Conservation (phyloP, 768 basidiomycete genomes). For the Amylocystis lapponica region DNA sequence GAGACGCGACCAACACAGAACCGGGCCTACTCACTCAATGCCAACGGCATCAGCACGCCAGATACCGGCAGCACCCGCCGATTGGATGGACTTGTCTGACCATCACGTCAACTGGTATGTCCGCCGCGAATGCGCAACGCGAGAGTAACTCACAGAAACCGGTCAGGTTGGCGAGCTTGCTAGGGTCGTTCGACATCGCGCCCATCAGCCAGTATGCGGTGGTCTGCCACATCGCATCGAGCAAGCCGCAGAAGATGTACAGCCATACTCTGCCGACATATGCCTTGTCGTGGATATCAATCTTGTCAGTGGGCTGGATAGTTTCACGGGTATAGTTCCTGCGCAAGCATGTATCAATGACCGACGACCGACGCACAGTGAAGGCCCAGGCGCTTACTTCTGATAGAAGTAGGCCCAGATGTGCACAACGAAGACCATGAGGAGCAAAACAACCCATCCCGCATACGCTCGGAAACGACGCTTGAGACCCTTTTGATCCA, state of each 20-base stretch:
- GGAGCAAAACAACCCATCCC: constrained; percentile 58
- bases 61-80: constrained; percentile 65
- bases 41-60: constrained; percentile 66
- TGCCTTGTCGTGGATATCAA: constrained; percentile 52
- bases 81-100: constrained; percentile 67
- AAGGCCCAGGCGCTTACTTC: constrained; percentile 8
- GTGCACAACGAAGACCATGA: constrained; percentile 64
- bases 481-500: constrained; percentile 49
- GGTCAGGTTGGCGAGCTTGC: constrained; percentile 72
- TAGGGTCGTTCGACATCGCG: constrained; percentile 79
- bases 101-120: not conserved
- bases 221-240: constrained; percentile 86
- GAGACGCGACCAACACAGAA: not conserved
- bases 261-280: constrained; percentile 56
- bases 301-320: constrained; percentile 35
- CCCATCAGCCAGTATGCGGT: constrained; percentile 81
- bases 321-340: constrained; percentile 57
- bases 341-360: not conserved
- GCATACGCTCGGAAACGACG: constrained; percentile 68
- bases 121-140: not conserved
- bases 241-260: constrained; percentile 67
- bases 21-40: constrained; percentile 44
- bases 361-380: not conserved
- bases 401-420: constrained; percentile 61
- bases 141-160: constrained; percentile 65